These are phyloP conservation scores for Hypomontagnella monticulosa DNA, from an alignment of 495 filamentous ascomycete species.

Conservation along the genomic window DNA sequence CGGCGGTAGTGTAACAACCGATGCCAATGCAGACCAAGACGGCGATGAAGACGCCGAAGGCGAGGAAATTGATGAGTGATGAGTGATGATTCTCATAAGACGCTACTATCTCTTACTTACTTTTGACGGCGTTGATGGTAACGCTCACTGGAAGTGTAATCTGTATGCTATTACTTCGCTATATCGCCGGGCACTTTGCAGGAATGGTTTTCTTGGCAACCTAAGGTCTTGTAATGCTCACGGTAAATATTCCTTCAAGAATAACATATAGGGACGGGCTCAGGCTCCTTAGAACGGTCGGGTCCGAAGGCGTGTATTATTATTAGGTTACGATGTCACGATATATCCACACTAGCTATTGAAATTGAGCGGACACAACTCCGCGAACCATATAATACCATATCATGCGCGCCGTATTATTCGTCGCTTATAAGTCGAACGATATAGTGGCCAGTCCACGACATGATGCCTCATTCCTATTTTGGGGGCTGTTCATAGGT, in stretches of 20 bases:
- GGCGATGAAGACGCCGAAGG: slow-evolving; percentile 45
- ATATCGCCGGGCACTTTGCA: not conserved
- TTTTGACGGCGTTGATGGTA: slow-evolving; percentile 4
- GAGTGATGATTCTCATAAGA: not conserved
- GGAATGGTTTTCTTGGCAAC: not conserved
- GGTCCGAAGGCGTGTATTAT: slow-evolving; percentile 1
- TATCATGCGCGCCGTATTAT: no score
- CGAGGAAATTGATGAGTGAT: slow-evolving; percentile 42
- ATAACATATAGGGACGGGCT: not conserved
- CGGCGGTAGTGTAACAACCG: not conserved
- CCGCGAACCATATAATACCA: no score
- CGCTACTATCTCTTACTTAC: slow-evolving; percentile 6
- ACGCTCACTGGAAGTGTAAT: not conserved
- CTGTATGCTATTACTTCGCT: slow-evolving; percentile 15
- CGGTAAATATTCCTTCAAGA: slow-evolving; percentile 11
- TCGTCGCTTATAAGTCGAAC: no score
- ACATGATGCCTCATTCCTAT: no score
- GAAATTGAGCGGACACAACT: not conserved
- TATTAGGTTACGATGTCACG: slow-evolving; percentile 6
- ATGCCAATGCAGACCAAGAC: not conserved
- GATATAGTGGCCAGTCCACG: no score
- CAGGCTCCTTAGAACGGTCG: slow-evolving; percentile 11
- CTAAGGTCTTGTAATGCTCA: slow-evolving; percentile 11
- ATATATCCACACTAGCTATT: not conserved
- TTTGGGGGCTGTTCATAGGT: no score